Percentiles rank a stretch among this genome's conserved stretches.
Conservation (phyloP, 345 rosid genomes). For the Ceriops decandra region DNA sequence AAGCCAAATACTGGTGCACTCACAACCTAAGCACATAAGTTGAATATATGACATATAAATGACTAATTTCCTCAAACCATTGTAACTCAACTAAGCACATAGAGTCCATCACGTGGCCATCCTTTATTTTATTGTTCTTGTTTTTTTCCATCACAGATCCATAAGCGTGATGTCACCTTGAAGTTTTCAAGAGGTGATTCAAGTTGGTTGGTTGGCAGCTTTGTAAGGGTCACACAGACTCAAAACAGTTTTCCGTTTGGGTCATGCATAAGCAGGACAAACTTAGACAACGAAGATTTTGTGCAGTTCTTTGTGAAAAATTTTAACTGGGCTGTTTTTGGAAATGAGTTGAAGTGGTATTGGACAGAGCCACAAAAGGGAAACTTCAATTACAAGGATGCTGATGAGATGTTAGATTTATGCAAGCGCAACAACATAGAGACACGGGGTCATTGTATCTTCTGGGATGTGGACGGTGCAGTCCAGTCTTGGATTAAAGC, state of each 20-base stretch:
- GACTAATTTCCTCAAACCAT: background rate
- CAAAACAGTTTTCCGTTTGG: slow-evolving; percentile 78
- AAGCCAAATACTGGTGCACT: background rate
- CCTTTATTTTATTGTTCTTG: background rate
- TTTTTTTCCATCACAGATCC: slow-evolving; percentile 50
- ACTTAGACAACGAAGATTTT: slow-evolving; percentile 85
- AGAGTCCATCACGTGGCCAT: background rate
- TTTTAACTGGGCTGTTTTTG: slow-evolving; percentile 95
- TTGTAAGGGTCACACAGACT: slow-evolving; percentile 58
- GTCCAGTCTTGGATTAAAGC: slow-evolving; percentile 81
- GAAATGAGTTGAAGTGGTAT: slow-evolving; percentile 93
- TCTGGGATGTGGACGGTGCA: slow-evolving; percentile 85
- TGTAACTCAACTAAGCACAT: background rate
- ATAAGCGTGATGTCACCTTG: slow-evolving; percentile 70
- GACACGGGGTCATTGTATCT: slow-evolving; percentile 85
- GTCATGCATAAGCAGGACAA: slow-evolving; percentile 74
- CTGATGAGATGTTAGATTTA: slow-evolving; percentile 80
- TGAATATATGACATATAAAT: background rate
- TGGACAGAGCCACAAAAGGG: slow-evolving; percentile 93
- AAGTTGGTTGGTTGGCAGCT: slow-evolving; percentile 39
- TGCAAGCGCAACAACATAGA: slow-evolving; percentile 57
- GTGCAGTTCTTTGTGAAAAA: slow-evolving; percentile 66
- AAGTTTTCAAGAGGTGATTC: slow-evolving; percentile 52
- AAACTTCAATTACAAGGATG: slow-evolving; percentile 68
- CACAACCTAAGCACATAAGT: background rate